Percentiles rank a stretch among this genome's conserved stretches.
Evolutionary conservation across 805 yeast species (phyloP).

Genomic region (Helenozyma rhizophorensis): DNA sequence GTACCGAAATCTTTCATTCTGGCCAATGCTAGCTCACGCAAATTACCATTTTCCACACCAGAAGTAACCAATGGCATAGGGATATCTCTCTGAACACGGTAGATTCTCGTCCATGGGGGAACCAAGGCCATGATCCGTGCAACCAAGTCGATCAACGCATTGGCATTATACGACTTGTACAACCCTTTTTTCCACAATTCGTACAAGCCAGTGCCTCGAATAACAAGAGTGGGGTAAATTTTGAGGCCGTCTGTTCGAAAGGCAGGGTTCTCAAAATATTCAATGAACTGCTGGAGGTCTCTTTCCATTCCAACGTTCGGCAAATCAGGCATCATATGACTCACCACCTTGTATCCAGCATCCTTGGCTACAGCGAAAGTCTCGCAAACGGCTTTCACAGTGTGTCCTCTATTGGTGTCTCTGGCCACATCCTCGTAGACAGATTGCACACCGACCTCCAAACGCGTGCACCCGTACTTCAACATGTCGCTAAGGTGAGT

Average conservation of each 20-base stretch:
- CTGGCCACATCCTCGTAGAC: constrained; percentile 98
- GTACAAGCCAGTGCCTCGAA: constrained; percentile 94
- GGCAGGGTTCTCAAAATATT: constrained; percentile 94
- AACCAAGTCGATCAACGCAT: constrained; percentile 87
- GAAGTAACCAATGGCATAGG: constrained; percentile 98
- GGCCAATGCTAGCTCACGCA: constrained; percentile 91
- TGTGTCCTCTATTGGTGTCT: constrained; percentile 97
- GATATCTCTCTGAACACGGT: constrained; percentile 96
- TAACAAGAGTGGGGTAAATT: constrained; percentile 92
- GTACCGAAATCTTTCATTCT: constrained; percentile 99
- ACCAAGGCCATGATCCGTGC: constrained; percentile 94
- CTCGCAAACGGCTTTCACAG: constrained; percentile 92
- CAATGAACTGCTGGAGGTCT: constrained; percentile 91
- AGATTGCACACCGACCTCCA: constrained; percentile 96
- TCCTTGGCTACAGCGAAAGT: constrained; percentile 96
- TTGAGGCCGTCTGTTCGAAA: constrained; percentile 96
- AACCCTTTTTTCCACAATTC: constrained; percentile 97
- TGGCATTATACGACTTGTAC: constrained; percentile 91
- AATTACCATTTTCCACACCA: constrained; percentile 96
- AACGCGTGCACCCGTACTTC: constrained; percentile 91
- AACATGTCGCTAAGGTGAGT: constrained; percentile 95
- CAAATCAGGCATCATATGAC: constrained; percentile 99
- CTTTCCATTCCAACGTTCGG: constrained; percentile 99
- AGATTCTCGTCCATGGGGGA: constrained; percentile 99
- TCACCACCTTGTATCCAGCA: constrained; percentile 95